Evolutionary conservation across 2,329 filamentous ascomycete species (phyloP).

Genomic region (Chaetomium strumarium): DNA sequence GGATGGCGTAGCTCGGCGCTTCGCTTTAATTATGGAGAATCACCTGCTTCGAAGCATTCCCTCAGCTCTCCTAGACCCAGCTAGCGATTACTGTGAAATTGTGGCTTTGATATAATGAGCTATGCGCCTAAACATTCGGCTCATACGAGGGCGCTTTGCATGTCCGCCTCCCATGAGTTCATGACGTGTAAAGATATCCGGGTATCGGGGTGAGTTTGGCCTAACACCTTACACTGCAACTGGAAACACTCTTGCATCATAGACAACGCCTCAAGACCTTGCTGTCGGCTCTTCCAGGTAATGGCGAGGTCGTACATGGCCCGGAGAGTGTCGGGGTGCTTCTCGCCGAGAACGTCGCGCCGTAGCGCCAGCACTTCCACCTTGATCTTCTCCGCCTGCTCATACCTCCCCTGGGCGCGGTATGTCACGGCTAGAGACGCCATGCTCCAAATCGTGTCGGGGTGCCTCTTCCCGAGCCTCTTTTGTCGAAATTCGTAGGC

Average conservation of each 20-base stretch:
- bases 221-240: neutral
- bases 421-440: conserved; percentile 13
- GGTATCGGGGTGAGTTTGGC: neutral
- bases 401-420: conserved; percentile 18
- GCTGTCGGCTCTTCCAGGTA: neutral
- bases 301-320: conserved; percentile 23
- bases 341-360: conserved; percentile 1
- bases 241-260: neutral
- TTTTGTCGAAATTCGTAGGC: conserved; percentile 9
- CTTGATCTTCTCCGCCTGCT: conserved; percentile 16
- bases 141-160: too few relatives aligned
- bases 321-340: conserved; percentile 23
- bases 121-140: too few relatives aligned
- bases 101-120: too few relatives aligned
- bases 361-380: conserved; percentile 13
- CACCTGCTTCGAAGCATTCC: too few relatives aligned
- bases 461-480: neutral
- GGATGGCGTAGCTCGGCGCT: too few relatives aligned
- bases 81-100: too few relatives aligned
- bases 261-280: neutral
- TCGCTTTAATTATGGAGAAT: too few relatives aligned
- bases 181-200: neutral
- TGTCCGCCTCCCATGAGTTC: too few relatives aligned
- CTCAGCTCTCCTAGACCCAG: too few relatives aligned
- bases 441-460: conserved; percentile 1